Evolutionary conservation across 306 rosid species (phyloP).

Genomic region (Cucumis hystrix): DNA sequence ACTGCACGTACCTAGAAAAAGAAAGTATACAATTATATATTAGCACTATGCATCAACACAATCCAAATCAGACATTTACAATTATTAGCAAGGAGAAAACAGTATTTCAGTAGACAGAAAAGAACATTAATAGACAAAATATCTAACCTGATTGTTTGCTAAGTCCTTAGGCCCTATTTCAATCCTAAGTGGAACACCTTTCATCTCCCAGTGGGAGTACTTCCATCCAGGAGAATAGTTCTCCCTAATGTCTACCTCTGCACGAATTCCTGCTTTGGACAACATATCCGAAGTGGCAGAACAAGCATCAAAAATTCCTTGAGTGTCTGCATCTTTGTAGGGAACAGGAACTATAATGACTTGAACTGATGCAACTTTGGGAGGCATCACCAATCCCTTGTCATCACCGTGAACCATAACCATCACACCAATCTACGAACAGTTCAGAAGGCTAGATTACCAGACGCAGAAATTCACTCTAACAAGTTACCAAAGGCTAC

Average conservation of each 20-base stretch:
- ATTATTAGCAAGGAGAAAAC: background rate
- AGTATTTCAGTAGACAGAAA: background rate
- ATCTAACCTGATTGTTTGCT: constrained; percentile 62
- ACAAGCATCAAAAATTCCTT: constrained; percentile 62
- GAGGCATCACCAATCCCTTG: constrained; percentile 89
- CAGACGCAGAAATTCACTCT: background rate
- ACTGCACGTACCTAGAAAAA: constrained; percentile 54
- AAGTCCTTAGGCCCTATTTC: constrained; percentile 96
- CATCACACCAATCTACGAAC: constrained; percentile 80
- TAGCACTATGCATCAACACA: background rate
- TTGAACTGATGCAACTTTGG: constrained; percentile 81
- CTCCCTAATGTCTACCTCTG: constrained; percentile 70
- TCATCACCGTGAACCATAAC: constrained; percentile 98
- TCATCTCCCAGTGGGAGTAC: constrained; percentile 97
- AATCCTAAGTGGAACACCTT: constrained; percentile 94
- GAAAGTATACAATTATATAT: background rate
- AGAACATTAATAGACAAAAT: background rate
- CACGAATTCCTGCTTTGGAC: constrained; percentile 62
- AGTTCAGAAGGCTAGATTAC: background rate
- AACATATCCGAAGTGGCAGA: constrained; percentile 41
- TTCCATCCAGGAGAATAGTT: constrained; percentile 97
- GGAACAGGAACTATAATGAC: constrained; percentile 88
- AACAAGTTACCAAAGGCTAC: background rate
- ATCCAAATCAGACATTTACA: background rate
- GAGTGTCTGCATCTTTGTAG: constrained; percentile 75